Evolutionary conservation across 2,329 filamentous ascomycete species (phyloP).

Genomic region (Verticillium klebahnii): DNA sequence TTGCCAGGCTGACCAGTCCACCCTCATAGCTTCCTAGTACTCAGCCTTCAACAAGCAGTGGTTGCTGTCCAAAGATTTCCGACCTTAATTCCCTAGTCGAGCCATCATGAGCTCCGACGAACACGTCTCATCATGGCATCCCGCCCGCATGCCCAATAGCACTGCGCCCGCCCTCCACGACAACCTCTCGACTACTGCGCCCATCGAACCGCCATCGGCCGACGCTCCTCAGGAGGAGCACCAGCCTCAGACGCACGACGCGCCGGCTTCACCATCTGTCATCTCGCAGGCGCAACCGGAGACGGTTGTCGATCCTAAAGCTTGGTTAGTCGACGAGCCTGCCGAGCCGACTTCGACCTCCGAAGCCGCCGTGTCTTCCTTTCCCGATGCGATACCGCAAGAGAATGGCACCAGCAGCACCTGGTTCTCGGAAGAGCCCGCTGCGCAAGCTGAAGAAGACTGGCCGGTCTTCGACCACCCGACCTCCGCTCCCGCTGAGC

Average conservation of each 20-base stretch:
- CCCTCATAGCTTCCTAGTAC: not conserved
- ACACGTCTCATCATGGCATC: constrained; percentile 33
- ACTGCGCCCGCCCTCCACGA: constrained; percentile 13
- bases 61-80: not conserved
- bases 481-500: not conserved
- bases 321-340: constrained; percentile 1
- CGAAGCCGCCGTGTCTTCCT: not conserved
- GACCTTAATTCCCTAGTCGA: not conserved
- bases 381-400: not conserved
- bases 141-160: constrained; percentile 33
- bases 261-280: not conserved
- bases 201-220: not conserved
- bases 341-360: constrained; percentile 1
- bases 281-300: not conserved
- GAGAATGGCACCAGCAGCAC: not conserved
- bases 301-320: not conserved
- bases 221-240: not conserved
- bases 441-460: constrained; percentile 10
- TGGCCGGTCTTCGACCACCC: constrained; percentile 17
- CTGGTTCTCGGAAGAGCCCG: constrained; percentile 4
- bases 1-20: not conserved
- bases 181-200: not conserved
- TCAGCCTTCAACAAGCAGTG: not conserved
- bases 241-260: not conserved
- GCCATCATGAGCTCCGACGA: constrained; percentile 31